These are phyloP conservation scores for Pichia sp. DNA, from an alignment of 1,139 yeast genomes.

Conservation along the genomic window DNA sequence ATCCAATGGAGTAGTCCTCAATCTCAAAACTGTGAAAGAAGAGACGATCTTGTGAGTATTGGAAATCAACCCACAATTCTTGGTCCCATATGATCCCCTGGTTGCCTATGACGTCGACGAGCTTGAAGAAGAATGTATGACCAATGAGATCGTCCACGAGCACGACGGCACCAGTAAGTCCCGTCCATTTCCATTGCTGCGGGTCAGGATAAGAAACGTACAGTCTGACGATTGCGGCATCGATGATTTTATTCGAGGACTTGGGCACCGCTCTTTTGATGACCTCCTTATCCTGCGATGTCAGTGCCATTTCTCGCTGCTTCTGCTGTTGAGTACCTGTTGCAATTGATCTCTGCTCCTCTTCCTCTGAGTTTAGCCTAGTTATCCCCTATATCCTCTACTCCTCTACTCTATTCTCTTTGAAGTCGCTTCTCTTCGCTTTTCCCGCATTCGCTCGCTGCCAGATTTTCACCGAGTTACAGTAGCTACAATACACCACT, in stretches of 20 bases:
- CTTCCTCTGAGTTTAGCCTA: background rate
- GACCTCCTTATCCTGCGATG: slow-evolving; percentile 73
- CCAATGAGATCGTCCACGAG: slow-evolving; percentile 92
- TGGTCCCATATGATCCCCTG: slow-evolving; percentile 96
- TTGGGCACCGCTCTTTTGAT: slow-evolving; percentile 86
- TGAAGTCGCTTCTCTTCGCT: background rate
- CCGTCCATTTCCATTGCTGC: slow-evolving; percentile 79
- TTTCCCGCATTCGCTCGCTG: background rate
- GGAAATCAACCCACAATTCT: slow-evolving; percentile 81
- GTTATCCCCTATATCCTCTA: background rate
- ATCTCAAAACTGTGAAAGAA: slow-evolving; percentile 93
- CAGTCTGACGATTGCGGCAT: slow-evolving; percentile 84
- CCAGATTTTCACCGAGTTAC: no score
- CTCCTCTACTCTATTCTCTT: background rate
- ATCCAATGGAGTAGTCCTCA: slow-evolving; percentile 85
- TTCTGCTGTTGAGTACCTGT: background rate
- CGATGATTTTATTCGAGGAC: slow-evolving; percentile 78
- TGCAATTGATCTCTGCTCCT: background rate
- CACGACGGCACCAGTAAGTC: slow-evolving; percentile 78
- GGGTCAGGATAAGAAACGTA: slow-evolving; percentile 88
- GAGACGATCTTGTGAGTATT: slow-evolving; percentile 87
- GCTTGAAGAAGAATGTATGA: slow-evolving; percentile 81
- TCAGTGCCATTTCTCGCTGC: slow-evolving; percentile 28
- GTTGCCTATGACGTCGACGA: slow-evolving; percentile 76
- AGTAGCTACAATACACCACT: no score